Conservation (phyloP, 257 asterid genomes). For the Gynochthodes officinalis region DNA sequence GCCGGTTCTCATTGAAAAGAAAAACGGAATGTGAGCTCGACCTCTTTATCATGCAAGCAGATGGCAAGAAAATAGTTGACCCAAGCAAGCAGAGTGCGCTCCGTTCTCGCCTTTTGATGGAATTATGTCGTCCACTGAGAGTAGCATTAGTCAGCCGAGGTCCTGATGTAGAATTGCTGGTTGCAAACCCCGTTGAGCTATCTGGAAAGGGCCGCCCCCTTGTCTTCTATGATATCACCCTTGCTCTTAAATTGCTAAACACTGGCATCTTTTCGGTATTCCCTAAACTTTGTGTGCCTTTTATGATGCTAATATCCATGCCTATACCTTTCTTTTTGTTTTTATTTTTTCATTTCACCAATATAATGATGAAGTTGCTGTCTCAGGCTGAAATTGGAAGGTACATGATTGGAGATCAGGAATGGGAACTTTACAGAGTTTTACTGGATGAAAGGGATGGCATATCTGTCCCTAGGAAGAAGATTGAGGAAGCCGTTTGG, state of each 20-base stretch:
- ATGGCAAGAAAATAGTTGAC: conserved; percentile 82
- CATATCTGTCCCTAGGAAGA: conserved; percentile 40
- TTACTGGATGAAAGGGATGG: conserved; percentile 75
- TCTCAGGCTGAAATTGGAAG: conserved; percentile 82
- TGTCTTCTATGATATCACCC: conserved; percentile 80
- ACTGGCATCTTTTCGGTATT: conserved; percentile 71
- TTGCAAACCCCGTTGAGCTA: conserved; percentile 82
- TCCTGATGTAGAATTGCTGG: conserved; percentile 80
- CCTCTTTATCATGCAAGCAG: conserved; percentile 77
- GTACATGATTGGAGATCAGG: conserved; percentile 61
- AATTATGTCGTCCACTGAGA: conserved; percentile 79
- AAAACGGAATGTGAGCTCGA: conserved; percentile 70
- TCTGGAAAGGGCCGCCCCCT: conserved; percentile 87
- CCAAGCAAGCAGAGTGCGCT: conserved; percentile 52
- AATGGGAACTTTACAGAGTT: conserved; percentile 88
- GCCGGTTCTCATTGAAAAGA: conserved; percentile 58
- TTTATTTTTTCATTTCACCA: neutral
- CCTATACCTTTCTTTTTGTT: neutral
- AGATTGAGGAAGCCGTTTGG: conserved; percentile 74
- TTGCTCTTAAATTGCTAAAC: conserved; percentile 77
- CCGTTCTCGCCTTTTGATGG: conserved; percentile 57
- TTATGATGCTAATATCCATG: neutral
- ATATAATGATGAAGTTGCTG: conserved; percentile 1
- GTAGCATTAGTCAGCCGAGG: conserved; percentile 74
- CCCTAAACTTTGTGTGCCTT: conserved; percentile 4